Base-by-base conservation (phyloP, 495 filamentous ascomycete species). In the Cairneyella variabilis region DNA sequence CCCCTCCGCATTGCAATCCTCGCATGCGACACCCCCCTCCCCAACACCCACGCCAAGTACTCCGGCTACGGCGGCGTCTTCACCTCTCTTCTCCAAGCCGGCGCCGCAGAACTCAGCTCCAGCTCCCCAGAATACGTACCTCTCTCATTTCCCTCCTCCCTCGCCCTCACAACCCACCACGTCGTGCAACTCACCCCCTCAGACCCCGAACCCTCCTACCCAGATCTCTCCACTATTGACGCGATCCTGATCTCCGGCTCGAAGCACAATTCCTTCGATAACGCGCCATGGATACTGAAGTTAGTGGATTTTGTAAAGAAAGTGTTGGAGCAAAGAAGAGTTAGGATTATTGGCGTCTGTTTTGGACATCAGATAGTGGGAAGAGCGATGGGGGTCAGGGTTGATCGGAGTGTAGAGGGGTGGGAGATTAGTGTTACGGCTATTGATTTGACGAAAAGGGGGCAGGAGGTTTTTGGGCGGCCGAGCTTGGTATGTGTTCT, bases 351-450 rank as follows among this genome's bases (percentile, higher is more conserved):
- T 16, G 91, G 89, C 14, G 78, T 93, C 23, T 96, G 91, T 65
- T 96, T 91, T 66, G 91, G 91, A 11, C 92, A 96, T 64, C 91
- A 96, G 69, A 92, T 96, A 45, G 73, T 95, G 44, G 89, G 78
- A 0, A 76, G 91, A 17, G 90, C 90, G 2, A 64, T 95, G 53
- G 87, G 83, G 1, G 75, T 69, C 28, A 78, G 77, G 42, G 84
- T 96, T 6, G 82, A 73, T n/a, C 67, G 81, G 39, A 88, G 78
- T 58, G 73, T 78, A 18, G 66, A 62, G 3, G 90, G 88, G 5
- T 96, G 92, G 92, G 92, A 96, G 66, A 71, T 85, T 25, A 81
- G 85, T 39, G 91, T 95, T 0, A 79, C 76, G 8, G 74, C 86
- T 28, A 75, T 93, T 40, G 68, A 80, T 30, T 69, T 93, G 67